Base-by-base conservation (phyloP, 257 asterid genomes). In the Henckelia pumila region DNA sequence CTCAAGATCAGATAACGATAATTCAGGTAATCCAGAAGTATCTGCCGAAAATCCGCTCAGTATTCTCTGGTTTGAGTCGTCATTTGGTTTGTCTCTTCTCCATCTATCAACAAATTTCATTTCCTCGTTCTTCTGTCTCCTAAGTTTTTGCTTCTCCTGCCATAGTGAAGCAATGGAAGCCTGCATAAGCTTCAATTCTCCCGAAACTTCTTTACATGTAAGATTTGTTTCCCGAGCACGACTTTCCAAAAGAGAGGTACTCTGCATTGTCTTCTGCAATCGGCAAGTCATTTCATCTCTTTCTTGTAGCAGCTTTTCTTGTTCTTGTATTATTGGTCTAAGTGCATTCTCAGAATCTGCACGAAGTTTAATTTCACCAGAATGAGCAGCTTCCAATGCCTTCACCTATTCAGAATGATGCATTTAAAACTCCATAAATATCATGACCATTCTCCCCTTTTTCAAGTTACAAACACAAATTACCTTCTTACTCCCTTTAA, bases 191-290 rank as follows among this genome's bases (percentile, higher is more conserved):
- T 28, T 28, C 30, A 28, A 28, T 28, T 28, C 30, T 28, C 30
- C 30, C 30, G 30, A 28, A 28, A 28, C 30, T 77, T 85, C 88
- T 72, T 81, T 81, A 59, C 79, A 70, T 44, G 86, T 84, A 25
- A 73, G 77, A 64, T 81, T 76, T 49, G 92, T 81, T 76, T 89
- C 95, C 61, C 76, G 86, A 28, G 85, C 83, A 78, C 82, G 95
- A 40, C 73, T 73, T 53, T 87, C 89, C 56, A 87, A 75, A 71
- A 84, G 77, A 53, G 92, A 81, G 63, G 87, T 84, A 68, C 72
- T 81, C 71, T 82, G 73, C 84, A 76, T 80, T 71, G 86, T 81
- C 75, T 61, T 77, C 50, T 83, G 81, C 62, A 91, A 79, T 74
- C 84, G 81, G 52, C 44, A 69, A 26, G 80, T 78, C 69, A 47